These are phyloP conservation scores for Geosmithia morbida DNA, from an alignment of 2,329 filamentous ascomycete species.

Conservation along the genomic window DNA sequence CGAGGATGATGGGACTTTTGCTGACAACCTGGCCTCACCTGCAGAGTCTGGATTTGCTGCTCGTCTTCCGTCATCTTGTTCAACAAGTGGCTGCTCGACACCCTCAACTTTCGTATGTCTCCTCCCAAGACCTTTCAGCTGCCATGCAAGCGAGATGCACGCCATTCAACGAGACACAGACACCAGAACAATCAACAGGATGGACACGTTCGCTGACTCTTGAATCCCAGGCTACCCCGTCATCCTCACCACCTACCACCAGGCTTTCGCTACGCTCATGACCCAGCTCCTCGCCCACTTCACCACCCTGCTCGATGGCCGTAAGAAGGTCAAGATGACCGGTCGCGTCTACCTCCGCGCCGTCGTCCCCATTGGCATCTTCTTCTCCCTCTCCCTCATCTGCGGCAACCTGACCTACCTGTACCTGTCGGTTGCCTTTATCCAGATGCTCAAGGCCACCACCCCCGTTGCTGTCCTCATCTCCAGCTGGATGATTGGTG, in stretches of 20 bases:
- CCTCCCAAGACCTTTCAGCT: no score
- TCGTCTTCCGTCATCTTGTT: slow-evolving; percentile 94
- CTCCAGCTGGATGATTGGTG: slow-evolving; percentile 75
- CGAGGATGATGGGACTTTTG: neutral
- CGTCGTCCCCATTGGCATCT: slow-evolving; percentile 87
- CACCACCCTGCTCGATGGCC: slow-evolving; percentile 78
- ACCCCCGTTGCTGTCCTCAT: slow-evolving; percentile 88
- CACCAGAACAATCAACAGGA: neutral
- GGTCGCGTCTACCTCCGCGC: slow-evolving; percentile 83
- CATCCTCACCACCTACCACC: slow-evolving; percentile 90
- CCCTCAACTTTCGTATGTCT: slow-evolving; percentile 55
- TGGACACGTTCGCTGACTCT: neutral
- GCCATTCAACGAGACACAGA: neutral
- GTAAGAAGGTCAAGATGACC: slow-evolving; percentile 96
- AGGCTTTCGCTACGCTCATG: slow-evolving; percentile 84
- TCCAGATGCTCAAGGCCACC: slow-evolving; percentile 99
- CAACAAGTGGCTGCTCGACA: slow-evolving; percentile 97
- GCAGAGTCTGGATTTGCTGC: slow-evolving; percentile 79
- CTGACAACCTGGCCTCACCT: neutral
- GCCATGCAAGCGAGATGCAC: neutral
- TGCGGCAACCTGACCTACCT: slow-evolving; percentile 94
- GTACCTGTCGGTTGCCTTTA: slow-evolving; percentile 90
- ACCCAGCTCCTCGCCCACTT: slow-evolving; percentile 87
- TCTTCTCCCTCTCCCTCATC: slow-evolving; percentile 93
- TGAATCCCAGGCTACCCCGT: slow-evolving; percentile 46